Evolutionary conservation across 768 basidiomycete genomes (phyloP).

Genomic region (Lepiota brunneoincarnata): DNA sequence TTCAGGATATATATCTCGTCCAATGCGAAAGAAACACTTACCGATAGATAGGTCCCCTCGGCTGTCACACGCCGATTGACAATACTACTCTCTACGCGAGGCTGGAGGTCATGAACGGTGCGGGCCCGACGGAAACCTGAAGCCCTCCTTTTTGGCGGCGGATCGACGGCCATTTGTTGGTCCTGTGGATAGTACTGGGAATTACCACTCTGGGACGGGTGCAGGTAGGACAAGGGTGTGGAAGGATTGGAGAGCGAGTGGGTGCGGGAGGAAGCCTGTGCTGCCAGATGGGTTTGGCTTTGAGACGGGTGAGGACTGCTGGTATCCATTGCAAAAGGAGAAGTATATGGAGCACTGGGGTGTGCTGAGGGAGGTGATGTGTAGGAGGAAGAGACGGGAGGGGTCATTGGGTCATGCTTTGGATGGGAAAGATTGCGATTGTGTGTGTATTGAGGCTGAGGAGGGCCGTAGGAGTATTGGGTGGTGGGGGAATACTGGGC

Average conservation of each 20-base stretch:
- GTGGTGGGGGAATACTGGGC: conserved; percentile 62
- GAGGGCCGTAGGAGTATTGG: conserved; percentile 46
- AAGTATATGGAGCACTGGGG: conserved; percentile 18
- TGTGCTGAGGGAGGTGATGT: conserved; percentile 42
- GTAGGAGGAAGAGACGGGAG: conserved; percentile 51
- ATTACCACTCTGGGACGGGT: conserved; percentile 45
- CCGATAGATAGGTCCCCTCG: conserved; percentile 76
- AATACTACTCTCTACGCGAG: conserved; percentile 62
- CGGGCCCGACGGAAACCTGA: conserved; percentile 80
- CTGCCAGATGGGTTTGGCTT: conserved; percentile 48
- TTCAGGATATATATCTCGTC: neutral
- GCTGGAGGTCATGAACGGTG: conserved; percentile 73
- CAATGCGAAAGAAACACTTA: conserved; percentile 38
- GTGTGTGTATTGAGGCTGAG: conserved; percentile 49
- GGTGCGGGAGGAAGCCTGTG: conserved; percentile 47
- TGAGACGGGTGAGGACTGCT: conserved; percentile 61
- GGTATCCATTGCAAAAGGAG: conserved; percentile 60
- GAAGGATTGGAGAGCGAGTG: conserved; percentile 66
- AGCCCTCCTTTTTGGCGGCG: conserved; percentile 61
- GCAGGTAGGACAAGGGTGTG: conserved; percentile 69
- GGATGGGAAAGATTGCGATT: conserved; percentile 55
- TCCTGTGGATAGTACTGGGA: conserved; percentile 61
- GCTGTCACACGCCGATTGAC: conserved; percentile 74
- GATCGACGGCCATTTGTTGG: conserved; percentile 74
- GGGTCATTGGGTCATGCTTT: conserved; percentile 49